These are phyloP conservation scores for Globisporangium abappressorium DNA, from an alignment of 352 stramenopile genomes.

Conservation along the genomic window DNA sequence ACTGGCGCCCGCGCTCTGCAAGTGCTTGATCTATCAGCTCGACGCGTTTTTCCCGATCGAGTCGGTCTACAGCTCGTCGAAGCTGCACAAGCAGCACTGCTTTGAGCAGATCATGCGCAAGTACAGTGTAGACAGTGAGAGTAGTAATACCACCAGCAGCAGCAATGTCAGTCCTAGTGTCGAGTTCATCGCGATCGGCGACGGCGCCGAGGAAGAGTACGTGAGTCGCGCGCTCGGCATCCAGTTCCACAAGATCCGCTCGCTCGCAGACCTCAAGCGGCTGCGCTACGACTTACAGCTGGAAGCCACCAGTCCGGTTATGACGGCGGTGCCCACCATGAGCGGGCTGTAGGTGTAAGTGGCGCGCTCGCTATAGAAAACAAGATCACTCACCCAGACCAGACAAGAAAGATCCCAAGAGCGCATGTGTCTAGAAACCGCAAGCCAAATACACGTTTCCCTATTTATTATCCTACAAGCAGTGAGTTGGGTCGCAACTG, in stretches of 20 bases:
- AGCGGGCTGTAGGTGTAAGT: not conserved
- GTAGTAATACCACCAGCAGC: not conserved
- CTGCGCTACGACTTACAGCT: conserved; percentile 63
- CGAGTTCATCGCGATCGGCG: conserved; percentile 75
- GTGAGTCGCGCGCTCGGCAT: conserved; percentile 66
- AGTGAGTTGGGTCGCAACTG: too few species aligned
- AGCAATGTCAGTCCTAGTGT: conserved; percentile 22
- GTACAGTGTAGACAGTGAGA: conserved; percentile 22
- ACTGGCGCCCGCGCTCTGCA: conserved; percentile 75
- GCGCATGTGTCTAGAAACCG: too few species aligned
- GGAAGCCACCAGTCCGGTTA: conserved; percentile 14
- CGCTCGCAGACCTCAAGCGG: conserved; percentile 55
- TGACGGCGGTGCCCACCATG: not conserved
- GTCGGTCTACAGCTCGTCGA: conserved; percentile 71
- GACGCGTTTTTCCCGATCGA: conserved; percentile 77
- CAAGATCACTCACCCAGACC: too few species aligned
- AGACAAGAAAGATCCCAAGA: too few species aligned
- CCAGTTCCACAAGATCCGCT: conserved; percentile 71
- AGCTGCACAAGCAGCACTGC: conserved; percentile 73
- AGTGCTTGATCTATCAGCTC: conserved; percentile 81
- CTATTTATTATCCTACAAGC: too few species aligned
- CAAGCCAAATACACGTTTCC: too few species aligned
- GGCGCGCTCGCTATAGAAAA: too few species aligned
- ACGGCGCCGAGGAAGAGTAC: conserved; percentile 76
- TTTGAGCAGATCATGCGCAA: conserved; percentile 73